Base-by-base conservation (phyloP, 1,284 basidiomycete genomes). In the Pseudozyma sp. region DNA sequence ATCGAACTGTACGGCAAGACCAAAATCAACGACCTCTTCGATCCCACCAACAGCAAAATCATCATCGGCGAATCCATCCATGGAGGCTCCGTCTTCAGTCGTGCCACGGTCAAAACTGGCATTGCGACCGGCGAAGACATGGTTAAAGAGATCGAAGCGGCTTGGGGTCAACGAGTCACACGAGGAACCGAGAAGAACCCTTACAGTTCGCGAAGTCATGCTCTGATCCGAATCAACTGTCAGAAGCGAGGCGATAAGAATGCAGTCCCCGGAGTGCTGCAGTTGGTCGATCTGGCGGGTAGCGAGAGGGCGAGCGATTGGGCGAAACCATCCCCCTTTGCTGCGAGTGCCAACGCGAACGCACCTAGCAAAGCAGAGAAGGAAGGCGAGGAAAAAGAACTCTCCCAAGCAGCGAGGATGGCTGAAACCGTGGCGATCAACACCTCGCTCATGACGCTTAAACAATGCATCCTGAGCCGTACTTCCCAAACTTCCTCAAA, bases 351-450 rank as follows among this genome's bases (percentile, higher is more conserved):
- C 25, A 31, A 31, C 25, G 21, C 45, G 5, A 10, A 44, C 43
- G 14, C 43, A 13, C 21, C 45, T 14, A 9, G 10, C 25, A 25
- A 7, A 8, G 13, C 43, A 2, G 25, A 18, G 3, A 45, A 44
- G 9, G 45, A 39, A 4, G 36, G 12, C 11, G 19, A 52, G 40
- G 40, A 53, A 18, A 42, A 44, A 10, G 43, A 42, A 16, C 45
- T 47, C 45, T 47, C 45, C 19, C 14, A 16, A 18, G 56, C 42
- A 5, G 16, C 42, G 4, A n/a, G 68, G 3, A 71, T 71, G 59
- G 51, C 69, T 3, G 69, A 71, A 36, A 71, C 69, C 2, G 52
- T 66, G 0, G 58, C 69, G n/a, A 71, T 71, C 62, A 71, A 71
- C 31, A 65, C 69, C 13, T 58, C 57, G 39, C 39, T 71, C 11